Conservation (phyloP, 495 filamentous ascomycete genomes). For the Sabuloglossum arenarium region DNA sequence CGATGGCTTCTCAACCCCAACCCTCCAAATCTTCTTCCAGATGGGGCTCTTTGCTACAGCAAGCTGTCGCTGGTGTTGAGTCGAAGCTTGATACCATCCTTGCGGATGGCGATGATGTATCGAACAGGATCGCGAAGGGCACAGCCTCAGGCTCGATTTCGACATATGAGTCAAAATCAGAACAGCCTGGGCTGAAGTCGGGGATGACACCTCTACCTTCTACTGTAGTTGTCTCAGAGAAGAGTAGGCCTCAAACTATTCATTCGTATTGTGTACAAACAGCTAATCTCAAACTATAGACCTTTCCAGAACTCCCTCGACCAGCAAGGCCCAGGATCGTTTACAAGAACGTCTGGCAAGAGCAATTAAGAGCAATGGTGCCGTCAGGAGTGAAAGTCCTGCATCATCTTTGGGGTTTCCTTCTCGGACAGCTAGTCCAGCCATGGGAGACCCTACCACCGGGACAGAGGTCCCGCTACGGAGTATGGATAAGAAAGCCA, state of each 20-base stretch:
- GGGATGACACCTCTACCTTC: background rate
- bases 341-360: slow-evolving; percentile 72
- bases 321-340: slow-evolving; percentile 32
- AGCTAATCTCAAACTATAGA: slow-evolving; percentile 9
- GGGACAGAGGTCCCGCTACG: slow-evolving; percentile 8
- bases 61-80: slow-evolving; percentile 86
- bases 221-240: background rate
- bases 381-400: slow-evolving; percentile 10
- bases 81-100: slow-evolving; percentile 83
- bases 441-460: slow-evolving; percentile 19
- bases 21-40: slow-evolving; percentile 16
- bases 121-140: slow-evolving; percentile 13
- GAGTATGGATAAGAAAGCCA: background rate
- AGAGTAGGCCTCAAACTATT: background rate
- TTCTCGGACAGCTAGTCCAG: slow-evolving; percentile 18
- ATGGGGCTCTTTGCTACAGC: slow-evolving; percentile 76
- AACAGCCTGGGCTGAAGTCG: slow-evolving; percentile 8
- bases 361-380: slow-evolving; percentile 25
- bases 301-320: slow-evolving; percentile 30
- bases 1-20: background rate
- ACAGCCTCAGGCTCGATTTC: background rate
- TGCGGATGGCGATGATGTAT: slow-evolving; percentile 41
- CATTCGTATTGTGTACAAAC: background rate
- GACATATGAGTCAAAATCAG: slow-evolving; percentile 8
- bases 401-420: slow-evolving; percentile 11